Evolutionary conservation across 2,329 filamentous ascomycete species (phyloP), one percentile per base, ranked within the genome.

Genomic region (Paraphoma sp.): DNA sequence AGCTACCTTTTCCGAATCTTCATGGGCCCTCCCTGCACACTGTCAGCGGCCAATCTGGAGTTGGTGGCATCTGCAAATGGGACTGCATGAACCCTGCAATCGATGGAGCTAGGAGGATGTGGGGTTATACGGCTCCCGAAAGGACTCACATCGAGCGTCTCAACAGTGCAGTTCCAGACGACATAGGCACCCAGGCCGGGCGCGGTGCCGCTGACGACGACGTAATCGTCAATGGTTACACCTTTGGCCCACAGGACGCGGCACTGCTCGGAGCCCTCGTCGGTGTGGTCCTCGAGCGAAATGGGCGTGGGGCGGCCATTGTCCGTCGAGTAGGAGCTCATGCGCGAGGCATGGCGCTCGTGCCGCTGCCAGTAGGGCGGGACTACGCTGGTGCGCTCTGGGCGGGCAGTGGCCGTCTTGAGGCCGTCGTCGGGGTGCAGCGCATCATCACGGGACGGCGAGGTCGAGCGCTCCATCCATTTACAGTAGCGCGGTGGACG

Each of bases 131-230:
- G 57, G 60, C 57, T 63, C 60, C 48, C 56, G 53, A 59, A 50
- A 45, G 54, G 54, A 84, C 87, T 75, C 74, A 93, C 92, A 76
- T 87, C 89, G 48, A 98, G 80, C 3, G 93, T 97, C 75, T 95
- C 88, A 44, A 99, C 91, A 46, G 84, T 87, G 69, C 95, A 93
- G 72, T 92, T 95, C 91, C 92, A 99, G 7, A 97, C 93, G 1
- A 97, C 92, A 79, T 98, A 99, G 1, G 93, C 91, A n/a, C 94
- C 94, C 46, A 88, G 79, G 6, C 84, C 84, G 4, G 83, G 79
- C 42, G 77, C 80, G 49, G 80, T 83, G 8, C 86, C 87, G 58
- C 82, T 81, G 56, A 89, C 82, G 61, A 89, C 80, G 33, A 84
- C 82, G 77, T 87, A 83, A 68, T 88, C 86, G 53, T 87, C 83